Percentiles rank a stretch among this genome's conserved stretches.
Evolutionary conservation across 2,329 filamentous ascomycete species (phyloP).

Genomic region (Monilinia polystroma): DNA sequence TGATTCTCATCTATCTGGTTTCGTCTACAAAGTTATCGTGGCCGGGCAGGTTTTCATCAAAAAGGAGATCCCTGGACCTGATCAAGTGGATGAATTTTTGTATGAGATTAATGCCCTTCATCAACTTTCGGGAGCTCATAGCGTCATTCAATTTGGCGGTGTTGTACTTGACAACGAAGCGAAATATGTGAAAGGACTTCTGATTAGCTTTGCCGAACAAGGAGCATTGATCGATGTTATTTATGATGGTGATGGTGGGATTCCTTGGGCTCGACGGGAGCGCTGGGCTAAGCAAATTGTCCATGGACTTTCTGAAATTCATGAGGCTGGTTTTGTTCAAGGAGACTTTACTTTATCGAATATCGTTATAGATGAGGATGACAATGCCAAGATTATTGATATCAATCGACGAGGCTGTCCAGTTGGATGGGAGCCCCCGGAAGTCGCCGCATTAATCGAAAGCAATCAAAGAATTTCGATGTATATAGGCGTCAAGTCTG

Average conservation of each 20-base stretch:
- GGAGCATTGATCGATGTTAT: slow-evolving; percentile 89
- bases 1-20: slow-evolving; percentile 91
- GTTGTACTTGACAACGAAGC: slow-evolving; percentile 79
- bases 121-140: slow-evolving; percentile 66
- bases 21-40: slow-evolving; percentile 88
- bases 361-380: slow-evolving; percentile 82
- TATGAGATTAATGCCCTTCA: slow-evolving; percentile 97
- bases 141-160: slow-evolving; percentile 83
- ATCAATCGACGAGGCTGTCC: slow-evolving; percentile 97
- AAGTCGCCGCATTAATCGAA: slow-evolving; percentile 80
- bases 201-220: slow-evolving; percentile 83
- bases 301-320: slow-evolving; percentile 83
- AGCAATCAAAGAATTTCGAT: slow-evolving; percentile 89
- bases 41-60: slow-evolving; percentile 75
- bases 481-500: slow-evolving; percentile 97
- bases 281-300: slow-evolving; percentile 92
- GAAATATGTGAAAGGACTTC: slow-evolving; percentile 76
- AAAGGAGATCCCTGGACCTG: slow-evolving; percentile 95
- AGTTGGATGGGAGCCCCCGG: slow-evolving; percentile 95
- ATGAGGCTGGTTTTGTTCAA: slow-evolving; percentile 94
- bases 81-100: slow-evolving; percentile 92
- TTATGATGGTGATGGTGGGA: slow-evolving; percentile 67
- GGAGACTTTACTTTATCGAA: slow-evolving; percentile 97
- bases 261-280: slow-evolving; percentile 70
- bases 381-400: slow-evolving; percentile 94